phyloP scores from a whole-genome alignment of 2,329 filamentous ascomycete species.

The Sarocladiaceae sp. region DNA sequence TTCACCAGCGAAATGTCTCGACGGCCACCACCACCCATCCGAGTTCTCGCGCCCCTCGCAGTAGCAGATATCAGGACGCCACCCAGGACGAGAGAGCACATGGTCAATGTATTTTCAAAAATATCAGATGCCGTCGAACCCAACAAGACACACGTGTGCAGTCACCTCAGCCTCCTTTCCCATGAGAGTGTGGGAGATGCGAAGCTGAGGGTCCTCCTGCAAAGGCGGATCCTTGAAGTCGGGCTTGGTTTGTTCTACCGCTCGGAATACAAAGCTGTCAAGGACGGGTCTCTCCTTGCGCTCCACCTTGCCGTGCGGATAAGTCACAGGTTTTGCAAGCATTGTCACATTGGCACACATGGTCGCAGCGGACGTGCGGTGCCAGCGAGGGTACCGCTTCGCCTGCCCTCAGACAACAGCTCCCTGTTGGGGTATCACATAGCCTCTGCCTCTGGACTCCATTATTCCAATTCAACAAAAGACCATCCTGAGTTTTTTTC shows the following conservation, averaged over 20 bases:
- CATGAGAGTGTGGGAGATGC: constrained; percentile 28
- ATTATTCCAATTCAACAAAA: not conserved
- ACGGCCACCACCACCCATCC: constrained; percentile 31
- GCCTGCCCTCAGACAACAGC: constrained; percentile 8
- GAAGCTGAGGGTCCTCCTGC: constrained; percentile 29
- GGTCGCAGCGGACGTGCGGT: too few species aligned
- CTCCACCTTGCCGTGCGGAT: constrained; percentile 69
- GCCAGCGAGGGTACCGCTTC: too few species aligned
- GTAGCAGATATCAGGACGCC: constrained; percentile 3
- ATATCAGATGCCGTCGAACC: constrained; percentile 7
- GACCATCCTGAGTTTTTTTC: too few species aligned
- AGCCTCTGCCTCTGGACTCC: constrained; percentile 12
- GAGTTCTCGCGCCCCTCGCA: constrained; percentile 22
- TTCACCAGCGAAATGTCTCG: constrained; percentile 30
- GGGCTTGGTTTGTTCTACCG: constrained; percentile 49
- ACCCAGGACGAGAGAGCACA: constrained; percentile 7
- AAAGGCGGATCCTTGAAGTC: not conserved
- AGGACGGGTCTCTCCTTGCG: constrained; percentile 70
- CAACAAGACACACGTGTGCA: not conserved
- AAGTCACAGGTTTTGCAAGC: too few species aligned
- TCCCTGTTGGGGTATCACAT: constrained; percentile 33
- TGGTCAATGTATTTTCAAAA: constrained; percentile 7
- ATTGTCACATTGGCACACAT: too few species aligned
- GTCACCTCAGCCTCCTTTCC: not conserved
- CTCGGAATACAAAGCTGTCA: constrained; percentile 71